Evolutionary conservation across 164 flowering plant genomes (phyloP), one percentile per base, ranked within the genome.

Genomic region (Magnolia kwangsiensis): DNA sequence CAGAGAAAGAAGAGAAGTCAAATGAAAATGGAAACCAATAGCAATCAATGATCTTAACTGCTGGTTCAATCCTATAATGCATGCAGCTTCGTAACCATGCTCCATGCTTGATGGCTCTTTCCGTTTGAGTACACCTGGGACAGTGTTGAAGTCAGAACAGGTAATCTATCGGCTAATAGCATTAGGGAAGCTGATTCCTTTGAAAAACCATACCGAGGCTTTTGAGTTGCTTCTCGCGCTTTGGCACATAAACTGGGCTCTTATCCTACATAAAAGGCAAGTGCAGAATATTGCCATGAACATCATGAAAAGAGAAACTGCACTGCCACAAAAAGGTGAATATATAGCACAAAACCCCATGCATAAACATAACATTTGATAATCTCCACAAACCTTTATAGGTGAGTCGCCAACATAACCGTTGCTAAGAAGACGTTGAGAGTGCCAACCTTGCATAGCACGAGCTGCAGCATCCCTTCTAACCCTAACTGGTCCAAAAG

Each of bases 391-490:
- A 50, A 93, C 97, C 94, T 91, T 92, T 29, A 87, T 88, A 55
- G 89, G 83, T 7, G 93, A 92, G 70, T 93, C 93, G 76, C 91
- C 90, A 80, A 91, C 89, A 83, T 93, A 98, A 75, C 95, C 98
- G 79, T 88, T 90, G 72, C 95, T 88, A 74, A 88, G 88, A 81
- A 88, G 86, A 45, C 95, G 95, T 77, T 90, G 93, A 61, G 94
- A 87, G 73, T 92, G 95, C 98, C 98, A 95, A 74, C 96, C 97
- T 82, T 93, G 97, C 97, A 90, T 92, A 50, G 97, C 97, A 77
- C 98, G 97, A 82, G 94, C 94, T 66, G 98, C 98, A 74, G 98
- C 91, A 87, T 95, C 98, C 76, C 98, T 88, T 63, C 95, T 84
- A 64, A 90, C 94, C 82, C 98, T 88, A 49, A 92, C 96, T 67